Evolutionary conservation across 768 basidiomycete species (phyloP).

Genomic region (Obba rivulosa): DNA sequence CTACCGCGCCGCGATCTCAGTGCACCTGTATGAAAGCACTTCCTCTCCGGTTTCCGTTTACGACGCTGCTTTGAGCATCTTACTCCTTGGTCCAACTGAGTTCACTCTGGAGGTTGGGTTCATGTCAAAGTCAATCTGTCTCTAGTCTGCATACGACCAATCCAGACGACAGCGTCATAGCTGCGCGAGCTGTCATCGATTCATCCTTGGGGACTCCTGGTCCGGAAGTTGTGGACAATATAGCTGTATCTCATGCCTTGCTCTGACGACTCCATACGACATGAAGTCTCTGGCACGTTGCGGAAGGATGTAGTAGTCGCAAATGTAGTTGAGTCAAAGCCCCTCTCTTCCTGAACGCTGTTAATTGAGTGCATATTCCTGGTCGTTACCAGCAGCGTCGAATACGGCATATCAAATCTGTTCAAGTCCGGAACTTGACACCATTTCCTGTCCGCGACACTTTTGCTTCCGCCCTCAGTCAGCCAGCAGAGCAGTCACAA

Average conservation of each 20-base stretch:
- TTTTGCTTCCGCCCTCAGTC: conserved; percentile 66
- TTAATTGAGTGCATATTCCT: neutral
- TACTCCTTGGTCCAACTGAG: no score
- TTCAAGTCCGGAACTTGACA: conserved; percentile 80
- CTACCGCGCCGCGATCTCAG: no score
- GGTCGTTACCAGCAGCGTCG: conserved; percentile 41
- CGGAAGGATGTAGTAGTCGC: neutral
- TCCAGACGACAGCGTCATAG: neutral
- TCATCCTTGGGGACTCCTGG: neutral
- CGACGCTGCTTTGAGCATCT: no score
- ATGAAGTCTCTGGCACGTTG: neutral
- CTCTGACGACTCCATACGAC: neutral
- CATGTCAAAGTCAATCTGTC: no score
- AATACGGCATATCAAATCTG: conserved; percentile 63
- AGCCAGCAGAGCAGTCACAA: conserved; percentile 59
- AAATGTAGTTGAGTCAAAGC: conserved; percentile 3
- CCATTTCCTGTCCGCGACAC: conserved; percentile 79
- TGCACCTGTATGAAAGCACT: no score
- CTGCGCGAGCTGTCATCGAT: neutral
- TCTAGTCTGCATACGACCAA: no score
- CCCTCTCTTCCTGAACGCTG: neutral
- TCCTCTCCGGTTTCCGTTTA: no score
- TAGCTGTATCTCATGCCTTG: neutral
- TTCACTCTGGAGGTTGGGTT: no score
- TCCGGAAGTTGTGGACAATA: neutral